Percentiles rank a stretch among this genome's conserved stretches.
These are phyloP conservation scores for Eimeria acervulina DNA, from an alignment of 169 alveolate species.

Conservation along the genomic window DNA sequence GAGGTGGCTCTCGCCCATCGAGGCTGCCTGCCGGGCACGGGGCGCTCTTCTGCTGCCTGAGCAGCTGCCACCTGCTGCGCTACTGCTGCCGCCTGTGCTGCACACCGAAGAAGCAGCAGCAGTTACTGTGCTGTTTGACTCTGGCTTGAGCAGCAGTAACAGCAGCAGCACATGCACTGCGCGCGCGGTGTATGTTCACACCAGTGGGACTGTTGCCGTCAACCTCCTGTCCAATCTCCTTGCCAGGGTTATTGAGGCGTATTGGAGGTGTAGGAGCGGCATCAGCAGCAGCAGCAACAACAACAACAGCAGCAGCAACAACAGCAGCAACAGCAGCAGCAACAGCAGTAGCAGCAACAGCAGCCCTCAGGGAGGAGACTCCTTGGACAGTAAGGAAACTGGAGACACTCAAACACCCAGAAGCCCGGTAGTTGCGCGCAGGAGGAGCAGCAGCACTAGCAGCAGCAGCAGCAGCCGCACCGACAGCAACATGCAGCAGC, in stretches of 20 bases:
- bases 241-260: conserved; percentile 50
- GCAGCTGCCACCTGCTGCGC: conserved; percentile 74
- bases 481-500: conserved; percentile 39
- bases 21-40: conserved; percentile 33
- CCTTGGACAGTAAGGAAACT: not conserved
- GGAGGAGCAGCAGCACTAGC: conserved; percentile 8
- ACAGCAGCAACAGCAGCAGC: conserved; percentile 34
- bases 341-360: conserved; percentile 74
- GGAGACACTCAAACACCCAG: conserved; percentile 15
- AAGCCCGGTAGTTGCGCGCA: not conserved
- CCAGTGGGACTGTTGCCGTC: conserved; percentile 71
- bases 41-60: conserved; percentile 54
- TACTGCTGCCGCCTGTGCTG: conserved; percentile 78
- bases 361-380: conserved; percentile 30
- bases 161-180: conserved; percentile 78
- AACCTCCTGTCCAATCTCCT: conserved; percentile 44
- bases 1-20: conserved; percentile 48
- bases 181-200: conserved; percentile 71
- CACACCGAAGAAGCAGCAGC: conserved; percentile 70
- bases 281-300: conserved; percentile 65
- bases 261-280: conserved; percentile 59
- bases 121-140: conserved; percentile 48
- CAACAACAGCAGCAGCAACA: conserved; percentile 62
- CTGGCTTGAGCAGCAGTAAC: conserved; percentile 69
- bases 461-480: conserved; percentile 64